Percentiles rank a stretch among this genome's conserved stretches.
These are phyloP conservation scores for Nepenthes gracilis DNA, from an alignment of 148 eudicot genomes.

Conservation along the genomic window DNA sequence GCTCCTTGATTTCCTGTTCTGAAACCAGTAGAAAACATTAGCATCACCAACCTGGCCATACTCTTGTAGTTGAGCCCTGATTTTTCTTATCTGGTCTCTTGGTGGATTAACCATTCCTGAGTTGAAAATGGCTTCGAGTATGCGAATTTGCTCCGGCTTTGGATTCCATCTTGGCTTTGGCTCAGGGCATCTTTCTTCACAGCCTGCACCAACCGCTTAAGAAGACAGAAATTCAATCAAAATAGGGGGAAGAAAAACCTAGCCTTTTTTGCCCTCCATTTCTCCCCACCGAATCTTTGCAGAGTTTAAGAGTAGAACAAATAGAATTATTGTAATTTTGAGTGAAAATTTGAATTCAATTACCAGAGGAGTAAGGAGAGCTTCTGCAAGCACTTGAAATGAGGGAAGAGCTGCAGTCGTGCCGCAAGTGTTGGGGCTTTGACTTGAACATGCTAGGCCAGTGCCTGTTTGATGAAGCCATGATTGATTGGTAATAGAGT, in stretches of 20 bases:
- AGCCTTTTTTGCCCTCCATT: too few relatives aligned
- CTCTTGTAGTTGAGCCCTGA: constrained; percentile 70
- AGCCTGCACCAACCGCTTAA: constrained; percentile 13
- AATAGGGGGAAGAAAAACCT: too few relatives aligned
- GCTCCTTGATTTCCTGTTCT: constrained; percentile 82
- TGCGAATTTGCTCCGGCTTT: constrained; percentile 86
- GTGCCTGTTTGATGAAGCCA: constrained; percentile 91
- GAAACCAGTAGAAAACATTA: constrained; percentile 98
- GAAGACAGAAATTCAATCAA: neutral
- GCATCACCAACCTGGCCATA: constrained; percentile 97
- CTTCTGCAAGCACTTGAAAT: constrained; percentile 22
- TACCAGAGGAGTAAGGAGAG: neutral
- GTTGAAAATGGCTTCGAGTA: constrained; percentile 85
- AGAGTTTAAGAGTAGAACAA: too few relatives aligned
- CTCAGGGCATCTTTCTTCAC: constrained; percentile 79
- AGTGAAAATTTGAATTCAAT: too few relatives aligned
- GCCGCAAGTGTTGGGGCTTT: constrained; percentile 51
- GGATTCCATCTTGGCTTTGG: constrained; percentile 98
- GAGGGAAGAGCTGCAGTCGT: constrained; percentile 27
- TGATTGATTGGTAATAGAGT: constrained; percentile 2
- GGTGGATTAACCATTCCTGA: constrained; percentile 98
- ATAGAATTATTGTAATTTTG: too few relatives aligned
- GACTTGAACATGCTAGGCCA: constrained; percentile 99
- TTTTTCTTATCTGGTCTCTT: constrained; percentile 75
- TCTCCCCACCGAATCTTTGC: too few relatives aligned